Base-by-base conservation (phyloP, 306 rosid species). In the Trifolium fragiferum region DNA sequence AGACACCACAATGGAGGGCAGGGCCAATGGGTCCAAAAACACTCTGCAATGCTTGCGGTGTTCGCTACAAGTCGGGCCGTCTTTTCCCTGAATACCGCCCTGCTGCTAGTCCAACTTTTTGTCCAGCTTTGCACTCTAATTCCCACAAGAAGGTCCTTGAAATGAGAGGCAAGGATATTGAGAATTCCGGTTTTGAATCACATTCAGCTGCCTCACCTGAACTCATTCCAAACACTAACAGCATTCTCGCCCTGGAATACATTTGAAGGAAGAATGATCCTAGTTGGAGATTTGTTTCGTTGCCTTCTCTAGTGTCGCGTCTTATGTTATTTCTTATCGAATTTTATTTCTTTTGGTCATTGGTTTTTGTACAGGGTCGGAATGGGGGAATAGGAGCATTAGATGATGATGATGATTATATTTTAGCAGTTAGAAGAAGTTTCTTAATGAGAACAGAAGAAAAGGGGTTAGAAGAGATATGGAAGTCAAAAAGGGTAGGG, bases 1-100 rank as follows among this genome's bases (percentile, higher is more conserved):
- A 94, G 90, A 94, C 97, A 25, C 99, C 98, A 27, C 96, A 94
- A 66, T 94, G 99, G 99, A 82, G 99, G 80, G 99, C 99, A 13
- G 99, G 99, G 6, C 99, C 99, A 44, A 80, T 92, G 89, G 98
- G 96, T 64, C 99, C 97, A 0, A 94, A 94, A 87, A 92, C 97
- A 62, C 92, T 94, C 1, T 94, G 99, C 84, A 94, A 94, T 57
- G 99, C 99, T 0, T 94, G 99, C 15, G 97, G 99, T 10, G 99
- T 94, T 16, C 93, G 97, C 43, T 89, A 77, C 86, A 94, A 94
- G 76, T 94, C 99, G 0, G 97, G 99, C 10, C 78, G 98, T 68
- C 98, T 94, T 78, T 94, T 77, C 88, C 98, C 98, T 0, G 97
- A 94, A 58, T 94, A 94, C 86, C 80, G 98, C 25, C 98, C 98